These are phyloP conservation scores for Lantana camara DNA, from an alignment of 257 asterid genomes.

Conservation along the genomic window DNA sequence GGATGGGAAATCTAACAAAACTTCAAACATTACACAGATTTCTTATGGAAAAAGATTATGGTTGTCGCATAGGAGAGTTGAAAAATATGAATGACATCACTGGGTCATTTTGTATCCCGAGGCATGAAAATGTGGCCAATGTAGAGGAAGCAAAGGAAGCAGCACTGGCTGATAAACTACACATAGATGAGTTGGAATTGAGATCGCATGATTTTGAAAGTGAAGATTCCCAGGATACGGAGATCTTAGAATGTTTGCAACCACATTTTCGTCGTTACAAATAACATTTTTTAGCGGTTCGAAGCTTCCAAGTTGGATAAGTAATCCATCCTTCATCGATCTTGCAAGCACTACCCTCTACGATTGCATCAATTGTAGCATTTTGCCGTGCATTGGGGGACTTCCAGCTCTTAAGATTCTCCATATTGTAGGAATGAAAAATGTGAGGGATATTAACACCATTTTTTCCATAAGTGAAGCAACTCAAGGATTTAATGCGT, in stretches of 20 bases:
- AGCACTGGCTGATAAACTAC: conserved; percentile 31
- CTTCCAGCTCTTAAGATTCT: conserved; percentile 44
- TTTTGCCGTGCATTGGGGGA: conserved; percentile 45
- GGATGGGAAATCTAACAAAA: conserved; percentile 41
- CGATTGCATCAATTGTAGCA: conserved; percentile 44
- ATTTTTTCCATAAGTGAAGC: conserved; percentile 29
- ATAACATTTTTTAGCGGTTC: conserved; percentile 40
- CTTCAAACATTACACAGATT: conserved; percentile 48
- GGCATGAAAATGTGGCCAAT: conserved; percentile 45
- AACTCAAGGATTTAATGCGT: conserved; percentile 13
- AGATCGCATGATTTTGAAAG: conserved; percentile 32
- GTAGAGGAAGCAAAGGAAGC: conserved; percentile 46
- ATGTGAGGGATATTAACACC: conserved; percentile 31
- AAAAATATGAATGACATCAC: conserved; percentile 43
- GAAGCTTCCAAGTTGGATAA: conserved; percentile 49
- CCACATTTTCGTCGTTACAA: conserved; percentile 43
- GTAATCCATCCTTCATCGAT: conserved; percentile 38
- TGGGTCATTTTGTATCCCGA: conserved; percentile 44
- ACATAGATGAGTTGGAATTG: conserved; percentile 36
- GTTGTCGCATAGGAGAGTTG: conserved; percentile 40
- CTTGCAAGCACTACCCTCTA: conserved; percentile 38
- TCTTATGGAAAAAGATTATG: conserved; percentile 46
- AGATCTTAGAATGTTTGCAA: conserved; percentile 44
- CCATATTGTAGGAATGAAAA: conserved; percentile 30
- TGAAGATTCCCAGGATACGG: conserved; percentile 5